Percentiles rank a stretch among this genome's conserved stretches.
phyloP scores from a whole-genome alignment of 768 basidiomycete genomes.

The Calocybe gangraenosa region DNA sequence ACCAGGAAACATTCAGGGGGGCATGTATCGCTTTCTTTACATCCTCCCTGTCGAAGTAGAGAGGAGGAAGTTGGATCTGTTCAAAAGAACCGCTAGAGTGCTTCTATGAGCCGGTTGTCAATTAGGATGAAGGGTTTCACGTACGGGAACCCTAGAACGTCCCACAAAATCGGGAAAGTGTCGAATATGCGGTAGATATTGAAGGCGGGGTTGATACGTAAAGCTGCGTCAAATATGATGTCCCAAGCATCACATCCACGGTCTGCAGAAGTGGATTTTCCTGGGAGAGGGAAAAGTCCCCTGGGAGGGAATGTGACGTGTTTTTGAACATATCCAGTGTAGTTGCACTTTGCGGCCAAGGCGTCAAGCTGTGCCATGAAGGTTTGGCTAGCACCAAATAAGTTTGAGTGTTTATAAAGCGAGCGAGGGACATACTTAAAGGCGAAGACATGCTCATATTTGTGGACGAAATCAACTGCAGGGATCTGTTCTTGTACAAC shows the following conservation, averaged over 20 bases:
- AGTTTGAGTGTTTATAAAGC: neutral
- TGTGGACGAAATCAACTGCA: slow-evolving; percentile 70
- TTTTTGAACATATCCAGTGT: slow-evolving; percentile 56
- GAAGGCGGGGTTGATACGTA: slow-evolving; percentile 69
- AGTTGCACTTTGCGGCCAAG: slow-evolving; percentile 52
- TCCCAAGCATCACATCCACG: slow-evolving; percentile 67
- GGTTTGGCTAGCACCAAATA: slow-evolving; percentile 39
- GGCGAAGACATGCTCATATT: slow-evolving; percentile 65
- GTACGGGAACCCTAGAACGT: slow-evolving; percentile 79
- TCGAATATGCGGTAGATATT: slow-evolving; percentile 77
- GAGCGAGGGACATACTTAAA: slow-evolving; percentile 50
- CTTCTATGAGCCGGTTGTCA: neutral
- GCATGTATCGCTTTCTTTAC: slow-evolving; percentile 74
- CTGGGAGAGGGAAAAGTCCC: slow-evolving; percentile 65
- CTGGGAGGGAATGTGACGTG: slow-evolving; percentile 65
- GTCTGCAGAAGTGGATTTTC: slow-evolving; percentile 40
- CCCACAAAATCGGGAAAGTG: slow-evolving; percentile 71
- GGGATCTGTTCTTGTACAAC: slow-evolving; percentile 69
- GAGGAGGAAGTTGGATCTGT: slow-evolving; percentile 48
- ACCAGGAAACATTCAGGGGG: slow-evolving; percentile 55
- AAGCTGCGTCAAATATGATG: slow-evolving; percentile 55
- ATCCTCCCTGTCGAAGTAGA: slow-evolving; percentile 68
- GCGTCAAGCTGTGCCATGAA: slow-evolving; percentile 58
- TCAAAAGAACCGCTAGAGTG: slow-evolving; percentile 47
- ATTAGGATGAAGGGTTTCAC: slow-evolving; percentile 14